Percentiles rank a stretch among this genome's conserved stretches.
Evolutionary conservation across 805 yeast species (phyloP).

Genomic region (Starmerella asiatica): DNA sequence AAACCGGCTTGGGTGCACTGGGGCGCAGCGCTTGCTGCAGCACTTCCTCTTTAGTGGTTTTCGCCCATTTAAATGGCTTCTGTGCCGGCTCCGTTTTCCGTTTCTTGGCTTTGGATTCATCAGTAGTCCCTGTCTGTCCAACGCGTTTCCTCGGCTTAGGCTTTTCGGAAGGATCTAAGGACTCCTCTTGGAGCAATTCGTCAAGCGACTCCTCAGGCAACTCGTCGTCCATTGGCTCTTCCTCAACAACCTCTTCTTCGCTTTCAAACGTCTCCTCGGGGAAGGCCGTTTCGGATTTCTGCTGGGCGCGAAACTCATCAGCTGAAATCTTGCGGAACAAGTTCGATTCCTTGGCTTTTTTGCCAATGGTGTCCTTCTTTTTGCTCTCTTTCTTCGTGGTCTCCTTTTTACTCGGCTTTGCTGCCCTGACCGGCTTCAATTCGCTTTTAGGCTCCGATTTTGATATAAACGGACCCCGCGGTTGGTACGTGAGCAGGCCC

Average conservation of each 20-base stretch:
- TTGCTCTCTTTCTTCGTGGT: neutral
- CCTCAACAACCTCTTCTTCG: neutral
- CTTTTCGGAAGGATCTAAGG: neutral
- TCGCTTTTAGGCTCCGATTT: neutral
- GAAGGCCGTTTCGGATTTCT: neutral
- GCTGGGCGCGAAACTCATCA: neutral
- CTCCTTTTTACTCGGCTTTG: neutral
- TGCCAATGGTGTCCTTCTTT: neutral
- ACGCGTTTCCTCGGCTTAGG: too few relatives aligned
- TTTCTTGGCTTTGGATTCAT: neutral
- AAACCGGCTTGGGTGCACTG: slow-evolving; percentile 4
- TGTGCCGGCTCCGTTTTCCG: neutral
- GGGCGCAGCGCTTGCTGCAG: slow-evolving; percentile 3
- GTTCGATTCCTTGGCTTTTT: neutral
- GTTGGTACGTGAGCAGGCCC: neutral
- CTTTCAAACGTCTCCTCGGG: neutral
- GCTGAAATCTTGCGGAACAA: neutral
- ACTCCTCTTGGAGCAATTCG: neutral
- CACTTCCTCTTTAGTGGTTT: slow-evolving; percentile 2
- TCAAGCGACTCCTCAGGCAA: neutral
- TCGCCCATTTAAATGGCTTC: slow-evolving; percentile 1
- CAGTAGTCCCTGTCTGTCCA: too few relatives aligned
- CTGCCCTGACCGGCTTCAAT: neutral
- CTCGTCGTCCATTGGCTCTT: neutral
- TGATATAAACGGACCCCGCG: neutral